Evolutionary conservation across 139 green algal genomes (phyloP), one percentile per base, ranked within the genome.

Genomic region (Diplosphaera chodatii): DNA sequence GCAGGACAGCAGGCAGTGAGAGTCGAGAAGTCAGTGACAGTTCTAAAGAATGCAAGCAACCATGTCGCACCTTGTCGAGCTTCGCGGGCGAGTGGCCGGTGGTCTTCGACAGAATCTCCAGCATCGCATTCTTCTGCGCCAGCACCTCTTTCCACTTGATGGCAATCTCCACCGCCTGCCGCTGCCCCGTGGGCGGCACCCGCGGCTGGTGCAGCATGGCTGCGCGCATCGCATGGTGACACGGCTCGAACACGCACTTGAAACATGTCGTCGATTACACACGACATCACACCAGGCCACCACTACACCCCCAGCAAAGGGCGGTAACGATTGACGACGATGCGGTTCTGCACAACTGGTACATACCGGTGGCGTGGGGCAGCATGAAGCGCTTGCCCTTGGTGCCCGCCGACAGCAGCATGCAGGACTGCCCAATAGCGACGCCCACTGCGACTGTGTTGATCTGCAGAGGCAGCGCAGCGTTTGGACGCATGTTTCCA

Each of bases 171-270:
- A 94, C 86, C 32, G 92, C 92, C 78, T 98, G 94, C 37, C 93
- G 82, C 85, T 96, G 89, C 15, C 95, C 95, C 5, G 91, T 98
- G 40, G 91, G 88, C 2, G 95, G 93, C 67, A 97, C 82, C 16
- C 92, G 85, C 28, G 95, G 94, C 89, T 99, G 95, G 82, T 99
- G 94, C 41, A 99, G 89, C 93, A 99, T 98, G 32, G 95, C 94
- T 90, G 87, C 65, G 72, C 28, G 41, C 18, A 25, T 5, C 16
- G 16, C 16, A 23, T n/a, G 48, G 37, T 48, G 8, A n/a, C 13
- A 59, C 16, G 48, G 16, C 25, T 25, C 8, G 37, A 59, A 25
- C 48, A 59, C 4, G 48, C 16, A 25, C 3, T 59, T 59, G 22
- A 3, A 18, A 18, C 48, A 25, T 59, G 8, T n/a, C 25, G 48